Evolutionary conservation across 2,329 filamentous ascomycete species (phyloP).

Genomic region (Apiospora kogelbergensis): DNA sequence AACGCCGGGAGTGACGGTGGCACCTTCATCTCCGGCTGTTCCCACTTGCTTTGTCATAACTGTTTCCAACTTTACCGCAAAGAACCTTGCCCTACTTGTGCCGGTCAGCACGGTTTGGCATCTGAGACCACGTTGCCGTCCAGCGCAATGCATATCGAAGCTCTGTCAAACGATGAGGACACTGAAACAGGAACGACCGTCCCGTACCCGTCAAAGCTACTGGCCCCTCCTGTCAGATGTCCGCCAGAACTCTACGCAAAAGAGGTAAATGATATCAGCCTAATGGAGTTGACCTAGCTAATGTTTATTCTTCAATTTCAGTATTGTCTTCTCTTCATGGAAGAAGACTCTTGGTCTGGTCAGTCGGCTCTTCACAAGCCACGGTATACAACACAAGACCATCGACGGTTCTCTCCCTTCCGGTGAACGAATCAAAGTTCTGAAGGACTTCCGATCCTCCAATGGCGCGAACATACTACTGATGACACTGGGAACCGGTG

Average conservation of each 20-base stretch:
- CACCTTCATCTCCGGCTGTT: background rate
- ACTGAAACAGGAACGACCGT: background rate
- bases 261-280: background rate
- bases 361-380: background rate
- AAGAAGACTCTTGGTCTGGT: conserved; percentile 10
- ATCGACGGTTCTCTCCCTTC: conserved; percentile 8
- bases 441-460: background rate
- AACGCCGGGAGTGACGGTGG: background rate
- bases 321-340: conserved; percentile 13
- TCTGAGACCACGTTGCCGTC: background rate
- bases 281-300: background rate
- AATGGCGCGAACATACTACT: background rate
- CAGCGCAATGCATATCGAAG: background rate
- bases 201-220: background rate
- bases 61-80: background rate
- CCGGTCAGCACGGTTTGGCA: background rate
- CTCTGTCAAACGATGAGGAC: background rate
- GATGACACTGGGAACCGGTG: conserved; percentile 13
- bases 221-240: background rate
- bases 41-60: background rate
- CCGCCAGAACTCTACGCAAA: background rate
- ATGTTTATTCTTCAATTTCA: background rate
- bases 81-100: background rate
- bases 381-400: background rate
- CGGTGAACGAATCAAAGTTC: background rate